A percentile compares a stretch with the other conserved stretches of the same genome.
Conservation (phyloP, 2,329 filamentous ascomycete genomes). For the Aspergillus tubingensis region DNA sequence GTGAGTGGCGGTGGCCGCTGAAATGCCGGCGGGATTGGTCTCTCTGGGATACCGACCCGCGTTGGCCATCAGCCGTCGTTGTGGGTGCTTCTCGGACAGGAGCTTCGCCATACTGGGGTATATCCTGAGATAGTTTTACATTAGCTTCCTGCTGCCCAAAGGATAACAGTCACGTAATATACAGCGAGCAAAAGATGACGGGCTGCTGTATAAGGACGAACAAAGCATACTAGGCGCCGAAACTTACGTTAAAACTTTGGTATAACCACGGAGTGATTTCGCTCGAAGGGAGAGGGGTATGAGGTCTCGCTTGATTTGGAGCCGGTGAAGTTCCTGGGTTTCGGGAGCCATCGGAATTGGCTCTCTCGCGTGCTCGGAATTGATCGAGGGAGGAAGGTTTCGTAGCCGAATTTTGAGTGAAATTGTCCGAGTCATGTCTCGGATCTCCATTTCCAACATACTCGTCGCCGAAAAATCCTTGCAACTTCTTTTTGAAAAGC, state of each 20-base stretch:
- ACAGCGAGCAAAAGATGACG: not conserved
- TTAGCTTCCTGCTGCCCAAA: not conserved
- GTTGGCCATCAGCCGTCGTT: constrained; percentile 66
- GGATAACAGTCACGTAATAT: not conserved
- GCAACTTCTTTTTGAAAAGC: constrained; percentile 74
- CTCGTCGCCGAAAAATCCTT: constrained; percentile 92
- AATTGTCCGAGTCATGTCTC: constrained; percentile 69
- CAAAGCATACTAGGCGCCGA: not conserved
- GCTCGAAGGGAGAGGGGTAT: constrained; percentile 82
- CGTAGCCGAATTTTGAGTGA: constrained; percentile 49
- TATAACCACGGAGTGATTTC: constrained; percentile 98
- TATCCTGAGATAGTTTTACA: constrained; percentile 56
- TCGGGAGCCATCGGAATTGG: constrained; percentile 76
- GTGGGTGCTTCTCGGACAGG: constrained; percentile 71
- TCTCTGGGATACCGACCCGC: constrained; percentile 49
- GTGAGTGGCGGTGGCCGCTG: constrained; percentile 50
- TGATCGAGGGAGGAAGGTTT: constrained; percentile 49
- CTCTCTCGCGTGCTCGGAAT: constrained; percentile 68
- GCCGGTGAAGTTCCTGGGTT: constrained; percentile 53
- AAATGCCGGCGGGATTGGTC: constrained; percentile 55
- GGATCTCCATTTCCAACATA: constrained; percentile 65
- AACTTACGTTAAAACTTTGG: constrained; percentile 74
- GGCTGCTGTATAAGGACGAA: not conserved
- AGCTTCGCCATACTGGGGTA: constrained; percentile 74
- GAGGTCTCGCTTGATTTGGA: constrained; percentile 72